A percentile compares a stretch with the other conserved stretches of the same genome.
phyloP scores from a whole-genome alignment of 202 grass and related monocot species.

The Sporobolus alterniflorus region DNA sequence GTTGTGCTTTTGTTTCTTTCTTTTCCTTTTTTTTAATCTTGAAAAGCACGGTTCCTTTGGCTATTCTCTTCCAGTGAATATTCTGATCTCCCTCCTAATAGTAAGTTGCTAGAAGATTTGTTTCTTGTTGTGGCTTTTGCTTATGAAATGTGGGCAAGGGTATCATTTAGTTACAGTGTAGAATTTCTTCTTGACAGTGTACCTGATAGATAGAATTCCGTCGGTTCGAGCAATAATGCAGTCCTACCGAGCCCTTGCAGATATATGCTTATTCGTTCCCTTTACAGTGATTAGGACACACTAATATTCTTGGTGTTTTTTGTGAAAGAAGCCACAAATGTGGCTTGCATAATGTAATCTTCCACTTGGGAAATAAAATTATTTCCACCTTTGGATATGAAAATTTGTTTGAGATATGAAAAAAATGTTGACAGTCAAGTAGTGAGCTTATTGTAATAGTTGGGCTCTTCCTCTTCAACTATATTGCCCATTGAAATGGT shows the following conservation, averaged over 20 bases:
- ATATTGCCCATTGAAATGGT: not conserved
- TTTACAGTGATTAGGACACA: constrained; percentile 26
- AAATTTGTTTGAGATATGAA: not conserved
- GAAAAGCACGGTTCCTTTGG: not conserved
- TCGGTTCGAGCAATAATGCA: constrained; percentile 9
- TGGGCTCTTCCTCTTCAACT: not conserved
- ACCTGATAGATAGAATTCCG: constrained; percentile 20
- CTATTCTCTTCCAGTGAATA: not conserved
- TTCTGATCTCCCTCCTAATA: not conserved
- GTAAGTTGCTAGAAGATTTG: not conserved
- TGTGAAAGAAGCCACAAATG: constrained; percentile 5
- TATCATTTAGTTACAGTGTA: not conserved
- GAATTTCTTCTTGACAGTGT: not conserved
- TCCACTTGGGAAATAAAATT: not conserved
- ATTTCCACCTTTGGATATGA: not conserved
- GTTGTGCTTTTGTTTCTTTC: not conserved
- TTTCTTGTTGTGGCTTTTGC: not conserved
- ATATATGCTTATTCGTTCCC: constrained; percentile 31
- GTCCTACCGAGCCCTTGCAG: constrained; percentile 13
- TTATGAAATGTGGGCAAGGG: not conserved
- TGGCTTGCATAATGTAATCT: not conserved
- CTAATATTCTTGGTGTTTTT: constrained; percentile 43
- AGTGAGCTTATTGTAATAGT: not conserved
- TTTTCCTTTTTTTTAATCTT: not conserved
- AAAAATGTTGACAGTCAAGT: not conserved